Base-by-base conservation (phyloP, 352 stramenopile species). In the Globisporangium perplexum region DNA sequence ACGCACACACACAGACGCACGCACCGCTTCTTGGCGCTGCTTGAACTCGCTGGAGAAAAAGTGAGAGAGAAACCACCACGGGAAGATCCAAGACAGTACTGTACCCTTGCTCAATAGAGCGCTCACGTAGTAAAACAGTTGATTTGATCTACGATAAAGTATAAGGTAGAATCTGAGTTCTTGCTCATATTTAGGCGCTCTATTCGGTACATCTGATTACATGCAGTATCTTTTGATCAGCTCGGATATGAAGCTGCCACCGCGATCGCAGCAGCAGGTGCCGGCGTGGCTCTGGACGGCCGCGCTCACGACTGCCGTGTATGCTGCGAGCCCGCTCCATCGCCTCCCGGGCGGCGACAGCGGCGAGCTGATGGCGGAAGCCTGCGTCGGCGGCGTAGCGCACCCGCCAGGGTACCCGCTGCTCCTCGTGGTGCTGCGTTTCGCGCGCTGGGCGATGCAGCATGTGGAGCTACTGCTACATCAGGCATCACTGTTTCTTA, bases 381-480 rank as follows among this genome's bases (percentile, higher is more conserved):
- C 84, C 5, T 98, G 94, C 54, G 57, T 82, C 0, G 76, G 95
- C 8, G 93, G 93, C 20, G 91, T 93, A 11, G 81, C 89, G 5
- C 94, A 98, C 56, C 91, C 92, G 6, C 93, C 93, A 14, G 92
- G 93, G 1, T 98, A 98, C 62, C 92, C 94, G 12, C 56, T 98
- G 11, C 87, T 97, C 51, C 90, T 89, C 1, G 43, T 93, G 31
- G 36, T 98, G 31, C 52, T 84, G 48, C 61, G 60, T 10, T 11
- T 65, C 1, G 46, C 60, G 12, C 57, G 39, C 14, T 65, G 49
- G 43, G 22, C 48, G 3, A 3, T 10, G 47, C 45, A 39, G 24
- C 22, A 46, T 45, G 20, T 48, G 10, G 30, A 39, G 17, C 1
- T 68, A 18, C 30, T 58, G 12, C 44, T 30, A 7, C 12, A 11